Evolutionary conservation across 805 yeast genomes (phyloP).

Genomic region (Hanseniaspora thailandica): DNA sequence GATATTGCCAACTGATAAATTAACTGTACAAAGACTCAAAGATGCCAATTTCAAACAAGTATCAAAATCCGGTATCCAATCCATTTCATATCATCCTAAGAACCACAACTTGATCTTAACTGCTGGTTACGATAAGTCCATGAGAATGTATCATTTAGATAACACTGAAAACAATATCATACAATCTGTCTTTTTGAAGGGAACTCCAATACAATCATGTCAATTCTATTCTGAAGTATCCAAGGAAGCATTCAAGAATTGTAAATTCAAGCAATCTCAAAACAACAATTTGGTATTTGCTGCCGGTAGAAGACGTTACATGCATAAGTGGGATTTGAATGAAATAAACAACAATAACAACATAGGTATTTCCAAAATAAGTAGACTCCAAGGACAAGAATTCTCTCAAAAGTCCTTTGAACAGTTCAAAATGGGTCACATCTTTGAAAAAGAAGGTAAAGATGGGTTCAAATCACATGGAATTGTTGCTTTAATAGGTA

Average conservation of each 20-base stretch:
- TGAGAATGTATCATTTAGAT: constrained; percentile 80
- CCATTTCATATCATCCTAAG: constrained; percentile 70
- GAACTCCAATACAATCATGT: constrained; percentile 72
- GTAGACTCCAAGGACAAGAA: constrained; percentile 87
- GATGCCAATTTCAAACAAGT: constrained; percentile 69
- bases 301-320: constrained; percentile 82
- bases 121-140: constrained; percentile 83
- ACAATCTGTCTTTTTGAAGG: constrained; percentile 65
- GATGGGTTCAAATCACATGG: constrained; percentile 34
- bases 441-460: constrained; percentile 19
- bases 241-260: constrained; percentile 18
- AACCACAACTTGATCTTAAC: constrained; percentile 69
- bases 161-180: constrained; percentile 74
- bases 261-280: constrained; percentile 42
- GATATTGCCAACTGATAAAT: constrained; percentile 53
- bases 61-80: constrained; percentile 73
- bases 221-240: constrained; percentile 24
- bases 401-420: constrained; percentile 76
- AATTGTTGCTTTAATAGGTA: constrained; percentile 63
- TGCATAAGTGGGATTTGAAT: constrained; percentile 84
- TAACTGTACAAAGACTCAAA: constrained; percentile 70
- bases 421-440: constrained; percentile 58
- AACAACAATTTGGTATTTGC: constrained; percentile 45
- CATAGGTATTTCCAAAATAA: constrained; percentile 60
- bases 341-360: constrained; percentile 33